Evolutionary conservation across 164 flowering plant species (phyloP).

Genomic region (Dillenia turbinata): DNA sequence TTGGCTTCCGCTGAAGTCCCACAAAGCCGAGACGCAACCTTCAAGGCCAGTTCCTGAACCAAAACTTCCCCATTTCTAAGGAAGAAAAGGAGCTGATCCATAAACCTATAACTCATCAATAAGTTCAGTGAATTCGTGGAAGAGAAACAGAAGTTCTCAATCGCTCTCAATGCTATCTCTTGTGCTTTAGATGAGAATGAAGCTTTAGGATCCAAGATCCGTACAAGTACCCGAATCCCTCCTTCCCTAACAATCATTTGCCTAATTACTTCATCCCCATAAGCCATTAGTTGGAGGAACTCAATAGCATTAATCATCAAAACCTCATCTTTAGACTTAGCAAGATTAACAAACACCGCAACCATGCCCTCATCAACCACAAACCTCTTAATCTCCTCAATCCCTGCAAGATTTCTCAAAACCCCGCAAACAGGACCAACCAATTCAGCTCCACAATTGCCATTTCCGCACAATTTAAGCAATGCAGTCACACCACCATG

Average conservation of each 20-base stretch:
- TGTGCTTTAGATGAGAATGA: slow-evolving; percentile 40
- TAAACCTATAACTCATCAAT: slow-evolving; percentile 44
- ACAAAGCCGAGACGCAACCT: slow-evolving; percentile 46
- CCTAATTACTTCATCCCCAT: slow-evolving; percentile 42
- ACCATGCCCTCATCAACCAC: slow-evolving; percentile 78
- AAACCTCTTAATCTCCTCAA: slow-evolving; percentile 82
- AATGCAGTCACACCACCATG: slow-evolving; percentile 84
- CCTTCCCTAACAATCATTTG: slow-evolving; percentile 49
- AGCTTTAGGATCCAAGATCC: slow-evolving; percentile 45
- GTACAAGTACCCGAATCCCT: slow-evolving; percentile 48
- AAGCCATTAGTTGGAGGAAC: slow-evolving; percentile 55
- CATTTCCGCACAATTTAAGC: slow-evolving; percentile 45
- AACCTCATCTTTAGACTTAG: slow-evolving; percentile 42
- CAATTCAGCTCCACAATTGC: slow-evolving; percentile 29
- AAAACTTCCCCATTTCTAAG: slow-evolving; percentile 55
- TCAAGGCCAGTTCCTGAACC: slow-evolving; percentile 66
- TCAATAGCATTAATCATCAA: slow-evolving; percentile 54
- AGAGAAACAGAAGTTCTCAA: slow-evolving; percentile 55
- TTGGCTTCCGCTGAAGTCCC: slow-evolving; percentile 60
- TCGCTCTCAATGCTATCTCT: slow-evolving; percentile 52
- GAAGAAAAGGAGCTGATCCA: slow-evolving; percentile 46
- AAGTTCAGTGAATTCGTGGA: slow-evolving; percentile 23
- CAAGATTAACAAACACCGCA: slow-evolving; percentile 39
- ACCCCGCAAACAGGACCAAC: slow-evolving; percentile 57
- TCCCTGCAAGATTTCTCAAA: slow-evolving; percentile 68